phyloP scores from a whole-genome alignment of 75 land plant genomes.

The Ceratopteris richardii region DNA sequence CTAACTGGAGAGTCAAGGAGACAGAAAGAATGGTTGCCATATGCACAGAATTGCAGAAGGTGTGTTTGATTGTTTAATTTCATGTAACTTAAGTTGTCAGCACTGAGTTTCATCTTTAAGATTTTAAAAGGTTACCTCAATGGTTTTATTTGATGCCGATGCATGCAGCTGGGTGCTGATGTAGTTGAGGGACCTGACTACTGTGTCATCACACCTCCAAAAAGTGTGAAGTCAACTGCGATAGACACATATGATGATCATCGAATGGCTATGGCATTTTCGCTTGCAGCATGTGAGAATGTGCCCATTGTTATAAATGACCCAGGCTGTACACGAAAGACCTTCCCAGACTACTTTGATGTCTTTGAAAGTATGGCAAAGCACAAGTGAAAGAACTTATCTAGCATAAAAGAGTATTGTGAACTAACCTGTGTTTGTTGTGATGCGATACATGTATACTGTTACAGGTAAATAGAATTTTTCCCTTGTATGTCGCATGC shows the following conservation, averaged over 20 bases:
- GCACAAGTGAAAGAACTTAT: constrained; percentile 1
- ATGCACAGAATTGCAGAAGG: constrained; percentile 92
- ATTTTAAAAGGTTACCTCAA: too few relatives aligned
- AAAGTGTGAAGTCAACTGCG: constrained; percentile 52
- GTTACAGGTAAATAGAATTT: too few relatives aligned
- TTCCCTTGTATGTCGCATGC: too few relatives aligned
- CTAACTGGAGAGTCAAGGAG: constrained; percentile 98
- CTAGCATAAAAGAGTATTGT: too few relatives aligned
- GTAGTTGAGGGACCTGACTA: constrained; percentile 97
- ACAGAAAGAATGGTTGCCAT: constrained; percentile 96
- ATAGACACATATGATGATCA: constrained; percentile 98
- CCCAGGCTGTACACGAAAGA: constrained; percentile 90
- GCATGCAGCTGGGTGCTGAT: constrained; percentile 70
- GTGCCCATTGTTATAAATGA: constrained; percentile 83
- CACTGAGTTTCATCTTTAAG: too few relatives aligned
- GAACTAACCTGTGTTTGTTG: too few relatives aligned
- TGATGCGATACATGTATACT: too few relatives aligned
- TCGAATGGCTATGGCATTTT: constrained; percentile 99
- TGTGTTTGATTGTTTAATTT: constrained; percentile 3
- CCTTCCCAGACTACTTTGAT: constrained; percentile 94
- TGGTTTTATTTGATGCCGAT: too few relatives aligned
- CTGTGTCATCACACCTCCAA: constrained; percentile 94
- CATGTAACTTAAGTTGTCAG: too few relatives aligned
- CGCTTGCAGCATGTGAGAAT: constrained; percentile 86
- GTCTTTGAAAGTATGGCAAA: constrained; percentile 43